phyloP scores from a whole-genome alignment of 345 rosid genomes.

The Ailanthus altissimus region DNA sequence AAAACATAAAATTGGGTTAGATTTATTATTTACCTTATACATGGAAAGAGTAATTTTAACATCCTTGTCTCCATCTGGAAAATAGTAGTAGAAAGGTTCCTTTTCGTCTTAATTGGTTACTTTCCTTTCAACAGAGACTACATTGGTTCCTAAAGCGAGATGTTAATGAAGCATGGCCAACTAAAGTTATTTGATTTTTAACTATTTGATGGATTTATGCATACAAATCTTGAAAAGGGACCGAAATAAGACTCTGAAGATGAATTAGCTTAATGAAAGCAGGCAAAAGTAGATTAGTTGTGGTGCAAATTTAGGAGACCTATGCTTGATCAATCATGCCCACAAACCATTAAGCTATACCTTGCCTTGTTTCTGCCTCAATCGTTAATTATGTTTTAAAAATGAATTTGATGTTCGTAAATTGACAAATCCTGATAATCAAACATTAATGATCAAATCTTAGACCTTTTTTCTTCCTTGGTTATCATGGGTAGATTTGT shows the following conservation, averaged over 20 bases:
- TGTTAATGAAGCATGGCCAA: background rate
- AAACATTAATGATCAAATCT: no score
- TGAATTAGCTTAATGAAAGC: background rate
- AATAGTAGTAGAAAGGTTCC: background rate
- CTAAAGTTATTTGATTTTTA: background rate
- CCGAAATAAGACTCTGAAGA: background rate
- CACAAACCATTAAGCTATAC: background rate
- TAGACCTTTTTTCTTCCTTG: no score
- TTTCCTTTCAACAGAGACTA: background rate
- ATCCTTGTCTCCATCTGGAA: background rate
- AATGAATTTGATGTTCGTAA: background rate
- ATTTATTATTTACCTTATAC: background rate
- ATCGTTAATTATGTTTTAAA: background rate
- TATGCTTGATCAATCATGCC: background rate
- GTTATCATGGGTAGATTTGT: no score
- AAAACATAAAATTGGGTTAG: background rate
- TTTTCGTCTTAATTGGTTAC: no score
- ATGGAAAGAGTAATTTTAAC: background rate
- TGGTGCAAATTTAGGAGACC: background rate
- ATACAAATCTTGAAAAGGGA: background rate
- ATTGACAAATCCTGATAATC: background rate
- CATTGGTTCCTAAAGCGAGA: background rate
- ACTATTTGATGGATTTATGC: background rate
- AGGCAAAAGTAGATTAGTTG: background rate
- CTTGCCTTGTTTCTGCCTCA: background rate